phyloP scores from a whole-genome alignment of 2,329 filamentous ascomycete species.

The Colletotrichum sp. region DNA sequence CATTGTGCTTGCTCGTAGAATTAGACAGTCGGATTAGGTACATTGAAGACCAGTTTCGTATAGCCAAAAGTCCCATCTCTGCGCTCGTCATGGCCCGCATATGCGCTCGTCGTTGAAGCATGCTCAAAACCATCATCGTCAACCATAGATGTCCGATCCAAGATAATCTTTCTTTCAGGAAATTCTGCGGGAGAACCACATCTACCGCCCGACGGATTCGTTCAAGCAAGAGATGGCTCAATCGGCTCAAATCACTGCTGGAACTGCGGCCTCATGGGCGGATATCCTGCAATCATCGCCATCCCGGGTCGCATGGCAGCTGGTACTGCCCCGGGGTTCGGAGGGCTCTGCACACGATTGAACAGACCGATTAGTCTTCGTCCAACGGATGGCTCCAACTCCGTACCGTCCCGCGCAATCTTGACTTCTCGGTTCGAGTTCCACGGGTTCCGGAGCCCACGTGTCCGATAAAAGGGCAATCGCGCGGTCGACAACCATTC shows the following conservation, averaged over 20 bases:
- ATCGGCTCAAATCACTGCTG: slow-evolving; percentile 26
- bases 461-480: slow-evolving; percentile 86
- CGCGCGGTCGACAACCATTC: slow-evolving; percentile 87
- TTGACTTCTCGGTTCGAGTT: slow-evolving; percentile 96
- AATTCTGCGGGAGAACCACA: neutral
- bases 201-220: neutral
- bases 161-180: neutral
- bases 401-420: slow-evolving; percentile 92
- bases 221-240: neutral
- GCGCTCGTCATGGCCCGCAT: slow-evolving; percentile 13
- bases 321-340: slow-evolving; percentile 24
- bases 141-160: neutral
- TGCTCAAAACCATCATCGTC: neutral
- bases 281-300: slow-evolving; percentile 41
- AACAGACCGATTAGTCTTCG: slow-evolving; percentile 81
- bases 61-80: neutral
- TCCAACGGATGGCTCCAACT: slow-evolving; percentile 84
- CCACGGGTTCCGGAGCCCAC: slow-evolving; percentile 90
- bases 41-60: neutral
- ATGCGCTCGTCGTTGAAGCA: neutral
- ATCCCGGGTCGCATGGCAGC: slow-evolving; percentile 35
- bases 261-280: slow-evolving; percentile 39
- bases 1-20: neutral
- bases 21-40: slow-evolving; percentile 9
- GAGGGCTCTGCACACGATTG: slow-evolving; percentile 57